Conservation (phyloP, 2,329 filamentous ascomycete genomes). For the Mollisiaceae sp. region DNA sequence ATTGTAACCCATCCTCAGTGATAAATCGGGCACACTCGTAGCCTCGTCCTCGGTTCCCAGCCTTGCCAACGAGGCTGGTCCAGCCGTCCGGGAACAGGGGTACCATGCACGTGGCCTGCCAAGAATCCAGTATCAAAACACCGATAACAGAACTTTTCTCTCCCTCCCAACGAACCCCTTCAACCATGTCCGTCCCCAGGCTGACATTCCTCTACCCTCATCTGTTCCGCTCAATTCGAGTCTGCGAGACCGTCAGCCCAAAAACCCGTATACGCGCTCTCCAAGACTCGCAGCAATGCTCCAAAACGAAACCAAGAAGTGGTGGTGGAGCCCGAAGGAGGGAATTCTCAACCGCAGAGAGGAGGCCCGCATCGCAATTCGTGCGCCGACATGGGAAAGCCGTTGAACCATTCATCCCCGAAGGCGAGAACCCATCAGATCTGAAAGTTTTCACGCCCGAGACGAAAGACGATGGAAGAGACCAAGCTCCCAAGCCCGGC, state of each 20-base stretch:
- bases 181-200: slow-evolving; percentile 63
- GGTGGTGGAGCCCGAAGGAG: slow-evolving; percentile 30
- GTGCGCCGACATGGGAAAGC: slow-evolving; percentile 64
- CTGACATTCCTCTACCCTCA: slow-evolving; percentile 73
- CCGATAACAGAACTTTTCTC: slow-evolving; percentile 17
- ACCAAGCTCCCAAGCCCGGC: not conserved
- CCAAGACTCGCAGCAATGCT: slow-evolving; percentile 32
- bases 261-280: slow-evolving; percentile 40
- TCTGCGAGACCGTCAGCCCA: slow-evolving; percentile 50
- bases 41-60: slow-evolving; percentile 5
- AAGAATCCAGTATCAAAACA: slow-evolving; percentile 17
- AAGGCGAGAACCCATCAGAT: slow-evolving; percentile 39
- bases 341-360: slow-evolving; percentile 45
- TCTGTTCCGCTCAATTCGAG: slow-evolving; percentile 61
- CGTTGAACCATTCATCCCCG: slow-evolving; percentile 55
- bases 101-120: slow-evolving; percentile 13
- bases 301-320: slow-evolving; percentile 25
- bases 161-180: slow-evolving; percentile 10
- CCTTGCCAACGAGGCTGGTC: slow-evolving; percentile 13
- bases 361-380: slow-evolving; percentile 49
- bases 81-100: slow-evolving; percentile 9
- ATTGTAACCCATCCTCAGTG: no score
- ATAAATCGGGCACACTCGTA: not conserved
- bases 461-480: slow-evolving; percentile 19
- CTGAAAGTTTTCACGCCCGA: slow-evolving; percentile 25